Evolutionary conservation across 2,329 filamentous ascomycete genomes (phyloP).

Genomic region (Plectosphaerella cucumerina): DNA sequence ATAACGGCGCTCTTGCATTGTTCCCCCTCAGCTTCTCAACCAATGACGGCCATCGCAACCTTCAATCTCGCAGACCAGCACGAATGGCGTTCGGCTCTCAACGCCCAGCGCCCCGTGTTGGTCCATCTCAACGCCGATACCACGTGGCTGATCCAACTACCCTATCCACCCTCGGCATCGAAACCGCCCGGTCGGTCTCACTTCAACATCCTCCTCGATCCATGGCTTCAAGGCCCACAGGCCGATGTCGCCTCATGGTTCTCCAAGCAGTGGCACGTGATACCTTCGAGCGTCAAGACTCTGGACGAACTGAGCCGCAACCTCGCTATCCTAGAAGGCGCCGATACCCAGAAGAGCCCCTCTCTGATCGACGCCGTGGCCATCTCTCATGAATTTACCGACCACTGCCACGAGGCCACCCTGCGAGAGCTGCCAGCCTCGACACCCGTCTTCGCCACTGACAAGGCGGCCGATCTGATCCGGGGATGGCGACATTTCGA

Average conservation of each 20-base stretch:
- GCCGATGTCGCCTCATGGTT: conserved; percentile 62
- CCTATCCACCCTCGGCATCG: conserved; percentile 40
- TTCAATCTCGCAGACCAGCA: conserved; percentile 6
- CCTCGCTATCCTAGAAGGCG: conserved; percentile 42
- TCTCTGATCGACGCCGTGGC: conserved; percentile 52
- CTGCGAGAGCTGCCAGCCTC: conserved; percentile 47
- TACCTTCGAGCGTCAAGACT: conserved; percentile 47
- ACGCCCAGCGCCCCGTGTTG: conserved; percentile 36
- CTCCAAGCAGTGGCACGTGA: conserved; percentile 59
- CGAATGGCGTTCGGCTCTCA: conserved; percentile 5
- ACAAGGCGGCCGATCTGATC: conserved; percentile 54
- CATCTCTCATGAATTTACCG: conserved; percentile 64
- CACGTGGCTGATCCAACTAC: conserved; percentile 63
- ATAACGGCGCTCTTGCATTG: background rate
- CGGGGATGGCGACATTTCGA: conserved; percentile 56
- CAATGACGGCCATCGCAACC: background rate
- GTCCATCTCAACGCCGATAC: conserved; percentile 65
- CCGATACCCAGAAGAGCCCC: conserved; percentile 5
- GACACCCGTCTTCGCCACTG: conserved; percentile 56
- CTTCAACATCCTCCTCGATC: conserved; percentile 63
- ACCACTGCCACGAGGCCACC: conserved; percentile 62
- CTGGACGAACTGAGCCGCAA: conserved; percentile 51
- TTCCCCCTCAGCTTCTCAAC: background rate
- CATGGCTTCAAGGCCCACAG: conserved; percentile 60
- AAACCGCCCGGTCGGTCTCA: conserved; percentile 42